Base-by-base conservation (phyloP, 495 filamentous ascomycete species). In the Aspergillus nidulans region DNA sequence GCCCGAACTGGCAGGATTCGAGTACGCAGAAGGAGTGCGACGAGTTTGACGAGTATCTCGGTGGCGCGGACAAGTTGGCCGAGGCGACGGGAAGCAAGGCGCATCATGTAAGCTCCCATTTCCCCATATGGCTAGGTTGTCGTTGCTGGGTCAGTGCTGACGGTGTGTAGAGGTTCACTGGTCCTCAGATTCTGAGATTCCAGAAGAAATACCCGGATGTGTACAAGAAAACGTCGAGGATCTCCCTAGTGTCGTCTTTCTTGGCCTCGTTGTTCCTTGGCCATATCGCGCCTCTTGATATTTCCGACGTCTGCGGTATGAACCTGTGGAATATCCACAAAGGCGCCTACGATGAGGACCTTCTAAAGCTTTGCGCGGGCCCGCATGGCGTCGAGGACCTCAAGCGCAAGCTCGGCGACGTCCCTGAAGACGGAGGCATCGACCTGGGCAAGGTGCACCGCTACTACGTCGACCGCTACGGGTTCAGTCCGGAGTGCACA, bases 1-100 rank as follows among this genome's bases (percentile, higher is more conserved):
- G 87, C 53, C 94, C 94, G 7, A 98, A 97, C 71, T 98, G 94
- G 94, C 94, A 97, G 70, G 94, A 98, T 69, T 83, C 89, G 42
- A 95, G 90, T 69, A 97, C 94, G 0, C 91, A 96, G 74, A 74
- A 76, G 46, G 88, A 98, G 68, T 97, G 92, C 69, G 91, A 96
- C 63, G 75, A 78, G 59, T 97, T 96, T 65, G 91, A 97, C 67
- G 77, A 72, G 12, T 72, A 73, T 36, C 75, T 95, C 7, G 90
- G 87, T 0, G 72, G 77, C 9, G 74, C 77, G 20, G 82, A 87
- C 56, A 69, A 77, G 56, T 66, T 98, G 50, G 94, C 94, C 2
- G 65, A 83, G 23, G 84, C 81, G 4, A 96, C 92, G 8, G 94
- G 94, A 12, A 97, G 92, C 66, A 85, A 89, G 59, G 94, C 94